These are phyloP conservation scores for Metarhizium anisopliae DNA, from an alignment of 2,329 filamentous ascomycete genomes.

Conservation along the genomic window DNA sequence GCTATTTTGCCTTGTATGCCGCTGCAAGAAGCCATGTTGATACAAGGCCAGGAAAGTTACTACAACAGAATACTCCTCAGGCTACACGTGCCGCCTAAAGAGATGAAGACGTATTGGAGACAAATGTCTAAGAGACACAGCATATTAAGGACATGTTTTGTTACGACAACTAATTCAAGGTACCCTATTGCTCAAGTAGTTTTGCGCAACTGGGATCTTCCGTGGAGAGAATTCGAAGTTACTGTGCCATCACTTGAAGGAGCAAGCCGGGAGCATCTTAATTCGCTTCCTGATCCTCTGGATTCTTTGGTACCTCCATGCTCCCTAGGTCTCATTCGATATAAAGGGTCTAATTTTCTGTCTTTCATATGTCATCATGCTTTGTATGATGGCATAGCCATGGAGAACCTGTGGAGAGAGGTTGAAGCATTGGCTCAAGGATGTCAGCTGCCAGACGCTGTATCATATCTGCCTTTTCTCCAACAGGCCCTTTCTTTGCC, in stretches of 20 bases:
- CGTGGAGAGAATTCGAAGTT: constrained; percentile 30
- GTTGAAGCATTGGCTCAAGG: constrained; percentile 50
- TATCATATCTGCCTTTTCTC: constrained; percentile 57
- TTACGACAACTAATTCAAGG: constrained; percentile 48
- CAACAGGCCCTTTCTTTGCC: constrained; percentile 42
- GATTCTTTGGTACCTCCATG: constrained; percentile 36
- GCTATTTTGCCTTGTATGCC: constrained; percentile 73
- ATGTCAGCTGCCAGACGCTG: constrained; percentile 33
- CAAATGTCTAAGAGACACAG: constrained; percentile 56
- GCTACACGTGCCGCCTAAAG: constrained; percentile 38
- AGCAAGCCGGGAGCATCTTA: constrained; percentile 30
- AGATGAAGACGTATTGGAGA: constrained; percentile 53
- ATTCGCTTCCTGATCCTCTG: constrained; percentile 27
- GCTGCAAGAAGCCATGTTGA: constrained; percentile 80
- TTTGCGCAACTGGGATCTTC: constrained; percentile 34
- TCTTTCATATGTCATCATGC: constrained; percentile 65
- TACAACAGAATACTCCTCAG: constrained; percentile 63
- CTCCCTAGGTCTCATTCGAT: constrained; percentile 32
- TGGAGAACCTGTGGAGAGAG: constrained; percentile 60
- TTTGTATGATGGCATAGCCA: constrained; percentile 76
- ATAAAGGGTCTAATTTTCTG: constrained; percentile 23
- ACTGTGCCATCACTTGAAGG: constrained; percentile 23
- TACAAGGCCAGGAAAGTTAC: constrained; percentile 47
- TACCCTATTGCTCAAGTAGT: constrained; percentile 67
- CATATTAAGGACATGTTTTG: constrained; percentile 71